Evolutionary conservation across 1,139 yeast species (phyloP).

Genomic region (Taphrina wiesneri): DNA sequence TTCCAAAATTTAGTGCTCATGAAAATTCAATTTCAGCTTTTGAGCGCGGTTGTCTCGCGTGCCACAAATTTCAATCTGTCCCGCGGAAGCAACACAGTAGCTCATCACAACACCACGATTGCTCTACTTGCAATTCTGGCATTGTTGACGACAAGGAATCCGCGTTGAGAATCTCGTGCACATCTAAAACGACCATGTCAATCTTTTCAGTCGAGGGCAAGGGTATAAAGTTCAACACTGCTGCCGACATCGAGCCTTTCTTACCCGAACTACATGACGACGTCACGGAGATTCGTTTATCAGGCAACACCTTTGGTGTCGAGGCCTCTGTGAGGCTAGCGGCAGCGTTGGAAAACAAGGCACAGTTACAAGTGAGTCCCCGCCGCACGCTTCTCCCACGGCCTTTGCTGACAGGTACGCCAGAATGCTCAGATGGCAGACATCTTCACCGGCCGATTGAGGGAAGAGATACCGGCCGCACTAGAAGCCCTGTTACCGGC

Average conservation of each 20-base stretch:
- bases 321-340: conserved; percentile 80
- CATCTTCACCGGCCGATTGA: conserved; percentile 88
- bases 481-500: conserved; percentile 71
- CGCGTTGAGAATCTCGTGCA: neutral
- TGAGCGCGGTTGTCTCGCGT: neutral
- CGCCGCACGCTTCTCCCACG: neutral
- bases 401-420: neutral
- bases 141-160: too few species aligned
- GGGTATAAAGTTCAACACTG: conserved; percentile 71
- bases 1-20: neutral
- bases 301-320: conserved; percentile 92
- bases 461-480: conserved; percentile 89
- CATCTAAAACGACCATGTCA: conserved; percentile 13
- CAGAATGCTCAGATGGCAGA: conserved; percentile 81
- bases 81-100: neutral
- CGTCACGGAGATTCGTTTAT: conserved; percentile 68
- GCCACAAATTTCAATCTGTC: conserved; percentile 6
- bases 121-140: neutral
- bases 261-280: conserved; percentile 55
- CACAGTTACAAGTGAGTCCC: conserved; percentile 51
- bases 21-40: too few species aligned
- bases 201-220: conserved; percentile 66
- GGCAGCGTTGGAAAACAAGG: conserved; percentile 52
- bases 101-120: neutral
- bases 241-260: conserved; percentile 70